These are phyloP conservation scores for Dissophora globulifera DNA, from an alignment of 192 early-diverging fungal species.

Conservation along the genomic window DNA sequence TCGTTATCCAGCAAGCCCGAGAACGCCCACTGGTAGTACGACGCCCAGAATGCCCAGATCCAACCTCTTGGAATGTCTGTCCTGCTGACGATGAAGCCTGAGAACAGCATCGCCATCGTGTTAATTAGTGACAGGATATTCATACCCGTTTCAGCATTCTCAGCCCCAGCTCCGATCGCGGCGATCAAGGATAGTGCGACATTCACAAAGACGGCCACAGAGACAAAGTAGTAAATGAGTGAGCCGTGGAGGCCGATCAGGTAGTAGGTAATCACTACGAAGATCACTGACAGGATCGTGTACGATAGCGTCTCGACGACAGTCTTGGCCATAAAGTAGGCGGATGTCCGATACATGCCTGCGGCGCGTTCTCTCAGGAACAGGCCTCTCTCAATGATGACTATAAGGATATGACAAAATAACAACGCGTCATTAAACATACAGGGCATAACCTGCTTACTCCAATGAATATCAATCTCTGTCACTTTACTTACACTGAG, in stretches of 20 bases:
- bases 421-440: too few relatives aligned
- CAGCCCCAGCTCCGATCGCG: constrained; percentile 71
- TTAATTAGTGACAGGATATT: constrained; percentile 82
- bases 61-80: constrained; percentile 42
- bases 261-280: constrained; percentile 85
- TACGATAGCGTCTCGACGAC: constrained; percentile 26
- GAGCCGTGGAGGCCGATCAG: constrained; percentile 84
- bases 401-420: too few relatives aligned
- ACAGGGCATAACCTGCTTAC: too few relatives aligned
- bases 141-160: constrained; percentile 61
- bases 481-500: constrained; percentile 62
- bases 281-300: constrained; percentile 82
- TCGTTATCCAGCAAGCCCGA: constrained; percentile 38
- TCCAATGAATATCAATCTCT: too few relatives aligned
- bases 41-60: constrained; percentile 55
- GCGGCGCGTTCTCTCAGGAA: constrained; percentile 81
- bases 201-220: constrained; percentile 80
- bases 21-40: constrained; percentile 50
- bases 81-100: constrained; percentile 49
- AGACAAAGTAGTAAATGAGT: constrained; percentile 70
- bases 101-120: constrained; percentile 86
- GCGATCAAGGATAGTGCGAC: constrained; percentile 81
- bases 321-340: constrained; percentile 78
- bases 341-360: constrained; percentile 74
- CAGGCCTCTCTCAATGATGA: constrained; percentile 73